Evolutionary conservation across 345 rosid species (phyloP).

Genomic region (Lumnitzera littorea): DNA sequence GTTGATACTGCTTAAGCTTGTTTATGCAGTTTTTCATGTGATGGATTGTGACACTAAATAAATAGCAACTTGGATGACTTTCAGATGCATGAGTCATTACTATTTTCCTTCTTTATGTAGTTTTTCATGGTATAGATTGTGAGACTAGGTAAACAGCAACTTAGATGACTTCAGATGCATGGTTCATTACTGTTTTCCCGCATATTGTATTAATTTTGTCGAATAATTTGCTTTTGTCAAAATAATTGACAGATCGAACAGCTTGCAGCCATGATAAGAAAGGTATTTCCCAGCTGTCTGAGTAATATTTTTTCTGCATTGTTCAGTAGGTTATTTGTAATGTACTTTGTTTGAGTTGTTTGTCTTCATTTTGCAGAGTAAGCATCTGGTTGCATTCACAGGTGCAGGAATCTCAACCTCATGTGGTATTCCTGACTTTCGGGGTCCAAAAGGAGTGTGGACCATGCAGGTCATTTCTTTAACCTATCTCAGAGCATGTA

Average conservation of each 20-base stretch:
- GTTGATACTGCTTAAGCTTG: too few relatives aligned
- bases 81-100: neutral
- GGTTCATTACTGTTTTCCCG: neutral
- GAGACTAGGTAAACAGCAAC: too few relatives aligned
- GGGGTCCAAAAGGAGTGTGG: slow-evolving; percentile 36
- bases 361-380: slow-evolving; percentile 20
- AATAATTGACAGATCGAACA: slow-evolving; percentile 8
- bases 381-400: slow-evolving; percentile 33
- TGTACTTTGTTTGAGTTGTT: neutral
- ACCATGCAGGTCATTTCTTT: slow-evolving; percentile 23
- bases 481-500: neutral
- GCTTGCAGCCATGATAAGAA: slow-evolving; percentile 12
- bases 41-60: too few relatives aligned
- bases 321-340: neutral
- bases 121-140: too few relatives aligned
- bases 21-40: too few relatives aligned
- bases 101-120: neutral
- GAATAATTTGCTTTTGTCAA: neutral
- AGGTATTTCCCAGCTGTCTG: slow-evolving; percentile 4
- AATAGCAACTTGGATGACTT: neutral
- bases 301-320: neutral
- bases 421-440: slow-evolving; percentile 37
- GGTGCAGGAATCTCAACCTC: slow-evolving; percentile 38
- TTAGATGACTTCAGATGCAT: neutral
- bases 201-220: neutral